Conservation (phyloP, 768 basidiomycete species). For the Lactarius vividus region DNA sequence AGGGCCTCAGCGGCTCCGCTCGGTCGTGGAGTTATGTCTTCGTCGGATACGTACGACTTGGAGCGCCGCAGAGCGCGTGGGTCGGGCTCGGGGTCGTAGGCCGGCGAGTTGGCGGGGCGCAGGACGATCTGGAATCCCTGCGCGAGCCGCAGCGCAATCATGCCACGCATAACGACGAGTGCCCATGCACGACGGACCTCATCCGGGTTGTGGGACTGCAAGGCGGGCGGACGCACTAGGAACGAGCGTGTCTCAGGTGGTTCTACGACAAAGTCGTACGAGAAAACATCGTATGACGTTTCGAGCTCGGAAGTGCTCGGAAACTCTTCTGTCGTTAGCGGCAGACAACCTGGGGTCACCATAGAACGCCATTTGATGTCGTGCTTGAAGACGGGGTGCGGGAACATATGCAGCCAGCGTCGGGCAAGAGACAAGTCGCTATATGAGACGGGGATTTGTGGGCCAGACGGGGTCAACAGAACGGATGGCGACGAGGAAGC, state of each 20-base stretch:
- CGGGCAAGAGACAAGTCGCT: conserved; percentile 73
- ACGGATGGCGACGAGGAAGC: conserved; percentile 47
- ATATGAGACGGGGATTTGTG: conserved; percentile 54
- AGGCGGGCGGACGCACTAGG: conserved; percentile 65
- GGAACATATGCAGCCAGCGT: conserved; percentile 87
- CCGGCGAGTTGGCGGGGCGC: conserved; percentile 37
- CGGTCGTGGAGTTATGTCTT: conserved; percentile 51
- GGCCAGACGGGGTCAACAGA: conserved; percentile 67
- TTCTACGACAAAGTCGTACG: conserved; percentile 86
- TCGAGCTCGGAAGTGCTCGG: conserved; percentile 75
- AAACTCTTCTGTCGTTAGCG: conserved; percentile 87
- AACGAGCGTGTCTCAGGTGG: conserved; percentile 84
- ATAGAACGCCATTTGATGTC: conserved; percentile 92
- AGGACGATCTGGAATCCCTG: conserved; percentile 96
- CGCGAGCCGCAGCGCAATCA: conserved; percentile 87
- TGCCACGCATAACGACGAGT: conserved; percentile 81
- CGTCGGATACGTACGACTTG: conserved; percentile 59
- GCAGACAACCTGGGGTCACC: conserved; percentile 81
- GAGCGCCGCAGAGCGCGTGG: conserved; percentile 43
- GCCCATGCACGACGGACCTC: conserved; percentile 70
- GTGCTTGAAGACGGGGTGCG: conserved; percentile 69
- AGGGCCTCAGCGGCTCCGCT: conserved; percentile 65
- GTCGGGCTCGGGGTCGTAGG: conserved; percentile 34
- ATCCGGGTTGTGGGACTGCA: conserved; percentile 47
- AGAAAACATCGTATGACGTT: conserved; percentile 73